Evolutionary conservation across 129 eudicot species (phyloP).

Genomic region (Dittrichia graveolens): DNA sequence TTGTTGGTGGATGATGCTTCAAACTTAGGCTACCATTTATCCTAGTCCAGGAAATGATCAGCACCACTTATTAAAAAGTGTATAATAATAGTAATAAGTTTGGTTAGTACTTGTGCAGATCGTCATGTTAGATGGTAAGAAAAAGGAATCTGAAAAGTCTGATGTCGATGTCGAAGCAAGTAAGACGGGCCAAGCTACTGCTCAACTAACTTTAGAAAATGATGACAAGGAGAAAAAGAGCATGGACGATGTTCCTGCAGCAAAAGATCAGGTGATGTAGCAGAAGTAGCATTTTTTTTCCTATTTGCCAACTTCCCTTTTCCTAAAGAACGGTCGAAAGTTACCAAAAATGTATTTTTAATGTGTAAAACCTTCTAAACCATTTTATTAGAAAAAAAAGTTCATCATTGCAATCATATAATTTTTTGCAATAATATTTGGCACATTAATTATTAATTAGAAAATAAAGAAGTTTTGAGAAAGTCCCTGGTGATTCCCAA

Average conservation of each 20-base stretch:
- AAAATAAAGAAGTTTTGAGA: not conserved
- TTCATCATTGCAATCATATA: not conserved
- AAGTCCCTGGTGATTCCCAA: not conserved
- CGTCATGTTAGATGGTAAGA: constrained; percentile 51
- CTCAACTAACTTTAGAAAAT: constrained; percentile 32
- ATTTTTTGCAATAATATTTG: not conserved
- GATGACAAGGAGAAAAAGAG: constrained; percentile 30
- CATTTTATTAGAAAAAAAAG: not conserved
- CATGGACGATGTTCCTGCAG: constrained; percentile 20
- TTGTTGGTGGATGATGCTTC: constrained; percentile 13
- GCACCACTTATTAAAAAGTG: not conserved
- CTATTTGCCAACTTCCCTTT: not conserved
- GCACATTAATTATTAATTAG: not conserved
- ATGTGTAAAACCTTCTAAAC: not conserved
- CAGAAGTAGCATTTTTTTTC: not conserved
- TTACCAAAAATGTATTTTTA: not conserved
- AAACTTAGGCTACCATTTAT: constrained; percentile 11
- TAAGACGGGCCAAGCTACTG: constrained; percentile 30
- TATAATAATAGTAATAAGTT: constrained; percentile 14
- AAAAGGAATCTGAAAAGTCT: constrained; percentile 35
- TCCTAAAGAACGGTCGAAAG: not conserved
- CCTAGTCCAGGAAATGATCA: not conserved
- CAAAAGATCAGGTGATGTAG: constrained; percentile 44
- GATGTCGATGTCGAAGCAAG: constrained; percentile 30
- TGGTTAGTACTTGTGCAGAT: constrained; percentile 40